These are phyloP conservation scores for Thamnidium elegans DNA, from an alignment of 192 early-diverging fungal genomes.

Conservation along the genomic window DNA sequence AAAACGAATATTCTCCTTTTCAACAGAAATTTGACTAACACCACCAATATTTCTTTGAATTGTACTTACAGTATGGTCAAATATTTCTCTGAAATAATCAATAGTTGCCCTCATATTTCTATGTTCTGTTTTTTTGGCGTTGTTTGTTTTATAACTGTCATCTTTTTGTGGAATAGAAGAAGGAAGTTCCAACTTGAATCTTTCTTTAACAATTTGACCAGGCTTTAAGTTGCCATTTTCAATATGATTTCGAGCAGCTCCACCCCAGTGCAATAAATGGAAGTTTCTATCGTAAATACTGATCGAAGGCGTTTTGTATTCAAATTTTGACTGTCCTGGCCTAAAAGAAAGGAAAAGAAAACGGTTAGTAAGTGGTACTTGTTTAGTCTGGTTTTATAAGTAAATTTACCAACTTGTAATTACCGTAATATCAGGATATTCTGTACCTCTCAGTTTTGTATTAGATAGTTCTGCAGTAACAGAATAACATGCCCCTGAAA, in stretches of 20 bases:
- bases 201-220: not conserved
- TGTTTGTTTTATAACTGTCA: not conserved
- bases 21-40: not conserved
- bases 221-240: not conserved
- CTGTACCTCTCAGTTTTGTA: not conserved
- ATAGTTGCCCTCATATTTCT: not conserved
- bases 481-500: conserved; percentile 4
- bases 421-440: not conserved
- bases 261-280: conserved; percentile 5
- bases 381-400: not conserved
- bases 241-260: not conserved
- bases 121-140: not conserved
- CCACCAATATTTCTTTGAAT: not conserved
- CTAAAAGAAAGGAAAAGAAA: not conserved
- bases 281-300: conserved; percentile 1
- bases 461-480: not conserved
- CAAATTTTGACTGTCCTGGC: not conserved
- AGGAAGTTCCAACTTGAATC: not conserved
- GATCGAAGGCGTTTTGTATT: not conserved
- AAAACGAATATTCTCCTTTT: conserved; percentile 3
- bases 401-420: not conserved
- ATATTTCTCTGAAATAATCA: conserved; percentile 8
- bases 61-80: not conserved
- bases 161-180: not conserved
- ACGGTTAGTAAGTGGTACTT: not conserved